These are phyloP conservation scores for Populus hybrid DNA, from an alignment of 441 rosid species.

Conservation along the genomic window DNA sequence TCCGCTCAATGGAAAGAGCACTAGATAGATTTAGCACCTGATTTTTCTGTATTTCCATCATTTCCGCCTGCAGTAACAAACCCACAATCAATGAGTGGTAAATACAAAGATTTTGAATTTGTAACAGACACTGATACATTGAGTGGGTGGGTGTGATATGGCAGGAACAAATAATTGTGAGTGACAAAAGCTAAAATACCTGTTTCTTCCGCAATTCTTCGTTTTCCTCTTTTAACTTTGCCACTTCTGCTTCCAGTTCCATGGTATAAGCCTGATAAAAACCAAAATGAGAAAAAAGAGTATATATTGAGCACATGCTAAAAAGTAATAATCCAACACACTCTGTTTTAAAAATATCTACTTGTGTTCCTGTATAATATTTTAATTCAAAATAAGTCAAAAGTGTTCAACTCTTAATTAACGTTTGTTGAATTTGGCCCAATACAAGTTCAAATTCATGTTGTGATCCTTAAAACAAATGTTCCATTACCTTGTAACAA, in stretches of 20 bases:
- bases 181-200: conserved; percentile 31
- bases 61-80: conserved; percentile 52
- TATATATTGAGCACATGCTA: neutral
- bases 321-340: conserved; percentile 6
- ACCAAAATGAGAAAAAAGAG: conserved; percentile 5
- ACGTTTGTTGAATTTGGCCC: neutral
- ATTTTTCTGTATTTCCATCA: conserved; percentile 73
- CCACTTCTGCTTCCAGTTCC: conserved; percentile 88
- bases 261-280: conserved; percentile 69
- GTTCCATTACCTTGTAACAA: conserved; percentile 32
- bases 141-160: neutral
- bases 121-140: neutral
- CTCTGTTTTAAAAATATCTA: conserved; percentile 7
- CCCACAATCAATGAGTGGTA: neutral
- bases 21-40: conserved; percentile 45
- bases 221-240: conserved; percentile 73
- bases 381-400: conserved; percentile 7
- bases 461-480: neutral
- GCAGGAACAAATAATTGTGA: neutral
- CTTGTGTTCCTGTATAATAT: neutral
- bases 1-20: neutral
- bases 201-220: conserved; percentile 62
- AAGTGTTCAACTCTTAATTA: neutral
- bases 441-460: conserved; percentile 15
- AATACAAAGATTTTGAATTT: neutral